Evolutionary conservation across 176 grass and related monocot genomes (phyloP), one percentile per base, ranked within the genome.

Genomic region (Chloris gayana): DNA sequence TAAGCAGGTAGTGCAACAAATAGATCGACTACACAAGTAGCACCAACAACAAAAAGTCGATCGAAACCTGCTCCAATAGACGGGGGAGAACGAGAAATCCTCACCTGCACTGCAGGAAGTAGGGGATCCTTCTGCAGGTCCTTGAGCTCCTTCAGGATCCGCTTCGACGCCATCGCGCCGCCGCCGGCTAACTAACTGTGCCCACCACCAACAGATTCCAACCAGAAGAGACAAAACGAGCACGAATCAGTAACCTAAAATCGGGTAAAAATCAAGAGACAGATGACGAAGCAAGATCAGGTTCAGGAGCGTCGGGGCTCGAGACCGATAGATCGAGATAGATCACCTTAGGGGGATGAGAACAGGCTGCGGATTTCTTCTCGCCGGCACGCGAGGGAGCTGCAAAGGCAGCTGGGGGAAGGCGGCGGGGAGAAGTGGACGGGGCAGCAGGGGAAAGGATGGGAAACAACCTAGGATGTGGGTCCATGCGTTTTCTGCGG

Each of bases 401-500:
- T 29, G 24, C 69, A 72, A 15, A 24, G 6, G 21, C 69, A 27
- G 25, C 68, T 46, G n/a, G 22, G 37, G 25, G 14, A 4, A 49
- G 8, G 14, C 25, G 14, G 14, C 6, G 27, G 27, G 6, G 26
- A 19, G 44, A 27, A 70, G 67, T 6, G n/a, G 44, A 72, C 18
- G 47, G 44, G 44, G 44, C 7, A 3, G 59, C n/a, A 22, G 69
- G 27, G 44, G 46, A 35, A 73, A 53, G 27, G 27, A 30, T 8
- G 26, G 13, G 70, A 34, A 51, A 73, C 47, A 56, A 73, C 47
- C 71, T 56, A 73, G 46, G 70, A 50, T 18, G 29, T 34, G 71
- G 71, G 71, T 9, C 47, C 30, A 12, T 14, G 30, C 18, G 4
- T 73, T 73, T 35, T 35, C 30, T 54, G 49, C 11, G 30, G 19